These are phyloP conservation scores for Nannochloris sp. DNA, from an alignment of 139 green algal genomes.

Conservation along the genomic window DNA sequence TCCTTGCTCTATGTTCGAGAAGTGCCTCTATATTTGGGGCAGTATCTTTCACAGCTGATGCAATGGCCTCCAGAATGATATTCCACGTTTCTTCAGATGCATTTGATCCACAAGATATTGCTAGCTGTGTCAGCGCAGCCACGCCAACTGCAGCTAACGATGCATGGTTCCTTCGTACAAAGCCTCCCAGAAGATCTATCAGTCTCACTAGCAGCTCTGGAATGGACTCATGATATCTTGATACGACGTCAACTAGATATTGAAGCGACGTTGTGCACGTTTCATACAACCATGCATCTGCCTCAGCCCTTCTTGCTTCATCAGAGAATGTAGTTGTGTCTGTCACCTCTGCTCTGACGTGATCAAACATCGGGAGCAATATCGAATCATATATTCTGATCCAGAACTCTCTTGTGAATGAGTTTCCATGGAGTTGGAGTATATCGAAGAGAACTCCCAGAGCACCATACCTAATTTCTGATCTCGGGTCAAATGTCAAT, in stretches of 20 bases:
- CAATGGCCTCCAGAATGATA: constrained; percentile 40
- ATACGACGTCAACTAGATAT: constrained; percentile 89
- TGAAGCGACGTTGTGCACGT: constrained; percentile 93
- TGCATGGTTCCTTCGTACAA: constrained; percentile 76
- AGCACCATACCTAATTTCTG: constrained; percentile 71
- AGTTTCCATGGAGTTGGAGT: constrained; percentile 82
- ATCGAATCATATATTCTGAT: constrained; percentile 86
- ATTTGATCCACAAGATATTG: constrained; percentile 36
- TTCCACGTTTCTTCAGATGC: constrained; percentile 41
- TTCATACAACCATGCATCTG: constrained; percentile 94
- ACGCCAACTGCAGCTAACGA: constrained; percentile 86
- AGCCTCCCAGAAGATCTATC: constrained; percentile 64
- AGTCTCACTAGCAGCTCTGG: constrained; percentile 54
- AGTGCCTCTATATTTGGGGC: constrained; percentile 34
- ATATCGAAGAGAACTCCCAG: constrained; percentile 92
- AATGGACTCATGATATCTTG: constrained; percentile 62
- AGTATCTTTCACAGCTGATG: constrained; percentile 38
- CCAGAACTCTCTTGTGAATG: constrained; percentile 90
- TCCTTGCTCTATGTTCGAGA: constrained; percentile 12
- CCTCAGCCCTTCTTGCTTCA: constrained; percentile 58
- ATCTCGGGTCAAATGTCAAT: constrained; percentile 90
- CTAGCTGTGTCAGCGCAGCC: constrained; percentile 66
- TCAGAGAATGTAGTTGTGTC: constrained; percentile 83
- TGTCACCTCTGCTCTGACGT: constrained; percentile 79
- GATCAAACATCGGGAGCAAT: constrained; percentile 97